Conservation (phyloP, 768 basidiomycete species). For the Tricholoma sp. region DNA sequence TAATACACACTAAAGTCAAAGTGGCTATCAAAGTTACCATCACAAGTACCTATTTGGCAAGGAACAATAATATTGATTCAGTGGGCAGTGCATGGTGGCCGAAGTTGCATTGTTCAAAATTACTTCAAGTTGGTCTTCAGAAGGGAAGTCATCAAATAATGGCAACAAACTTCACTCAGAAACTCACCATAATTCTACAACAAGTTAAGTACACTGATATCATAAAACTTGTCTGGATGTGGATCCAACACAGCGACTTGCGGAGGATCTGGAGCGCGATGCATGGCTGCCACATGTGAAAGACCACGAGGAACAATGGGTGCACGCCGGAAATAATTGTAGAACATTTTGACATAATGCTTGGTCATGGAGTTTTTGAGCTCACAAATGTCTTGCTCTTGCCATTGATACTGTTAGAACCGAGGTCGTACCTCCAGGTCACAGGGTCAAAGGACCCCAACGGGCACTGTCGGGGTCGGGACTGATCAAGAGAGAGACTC, state of each 20-base stretch:
- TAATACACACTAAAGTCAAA: too few species aligned
- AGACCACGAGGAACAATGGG: constrained; percentile 6
- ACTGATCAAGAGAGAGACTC: too few species aligned
- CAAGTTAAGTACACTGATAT: not conserved
- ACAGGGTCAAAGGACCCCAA: too few species aligned
- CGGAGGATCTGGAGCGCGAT: not conserved
- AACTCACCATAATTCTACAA: not conserved
- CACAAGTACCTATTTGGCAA: too few species aligned
- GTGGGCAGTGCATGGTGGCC: too few species aligned
- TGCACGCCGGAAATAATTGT: constrained; percentile 6
- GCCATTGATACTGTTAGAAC: too few species aligned
- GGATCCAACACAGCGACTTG: not conserved
- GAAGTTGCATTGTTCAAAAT: not conserved
- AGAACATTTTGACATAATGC: constrained; percentile 7
- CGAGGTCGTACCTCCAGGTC: too few species aligned
- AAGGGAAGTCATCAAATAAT: not conserved
- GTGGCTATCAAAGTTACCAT: too few species aligned
- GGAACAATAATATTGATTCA: too few species aligned
- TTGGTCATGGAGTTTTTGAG: constrained; percentile 1
- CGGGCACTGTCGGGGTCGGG: too few species aligned
- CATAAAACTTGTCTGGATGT: not conserved
- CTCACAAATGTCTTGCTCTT: not conserved
- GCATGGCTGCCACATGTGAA: not conserved
- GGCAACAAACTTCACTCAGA: not conserved
- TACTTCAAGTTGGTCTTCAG: not conserved